phyloP scores from a whole-genome alignment of 1,139 yeast species.

The Spathaspora jeffriesii region DNA sequence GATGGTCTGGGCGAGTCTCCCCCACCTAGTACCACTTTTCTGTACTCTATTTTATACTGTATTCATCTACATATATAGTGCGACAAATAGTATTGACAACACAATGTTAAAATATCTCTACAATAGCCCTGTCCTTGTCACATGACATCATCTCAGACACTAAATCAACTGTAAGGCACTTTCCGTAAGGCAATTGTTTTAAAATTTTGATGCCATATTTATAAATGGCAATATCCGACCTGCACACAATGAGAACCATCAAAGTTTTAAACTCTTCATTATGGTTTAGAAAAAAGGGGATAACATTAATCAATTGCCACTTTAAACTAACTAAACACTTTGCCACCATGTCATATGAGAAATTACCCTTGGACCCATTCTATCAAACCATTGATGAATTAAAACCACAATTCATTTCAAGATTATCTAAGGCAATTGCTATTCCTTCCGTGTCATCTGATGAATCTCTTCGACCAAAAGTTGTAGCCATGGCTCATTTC shows the following conservation, averaged over 20 bases:
- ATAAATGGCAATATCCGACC: neutral
- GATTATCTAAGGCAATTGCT: conserved; percentile 80
- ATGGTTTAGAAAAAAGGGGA: neutral
- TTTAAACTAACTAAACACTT: neutral
- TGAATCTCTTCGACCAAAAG: conserved; percentile 82
- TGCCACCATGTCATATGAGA: conserved; percentile 31
- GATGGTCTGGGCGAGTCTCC: too few species aligned
- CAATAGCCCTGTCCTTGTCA: too few species aligned
- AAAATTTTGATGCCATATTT: conserved; percentile 1
- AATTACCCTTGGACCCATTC: conserved; percentile 44
- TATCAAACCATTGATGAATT: conserved; percentile 69
- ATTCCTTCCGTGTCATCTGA: conserved; percentile 96
- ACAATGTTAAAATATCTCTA: too few species aligned
- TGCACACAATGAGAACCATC: neutral
- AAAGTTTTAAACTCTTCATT: neutral
- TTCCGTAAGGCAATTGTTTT: neutral
- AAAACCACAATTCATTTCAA: conserved; percentile 65
- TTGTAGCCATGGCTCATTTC: conserved; percentile 84
- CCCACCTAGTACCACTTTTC: too few species aligned
- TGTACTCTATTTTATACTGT: too few species aligned
- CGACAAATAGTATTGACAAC: too few species aligned
- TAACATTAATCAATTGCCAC: too few species aligned
- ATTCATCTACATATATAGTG: too few species aligned
- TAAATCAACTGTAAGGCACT: neutral
- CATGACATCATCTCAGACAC: neutral